Percentiles rank a stretch among this genome's conserved stretches.
phyloP scores from a whole-genome alignment of 129 eudicot species.

The Flaveria robusta region DNA sequence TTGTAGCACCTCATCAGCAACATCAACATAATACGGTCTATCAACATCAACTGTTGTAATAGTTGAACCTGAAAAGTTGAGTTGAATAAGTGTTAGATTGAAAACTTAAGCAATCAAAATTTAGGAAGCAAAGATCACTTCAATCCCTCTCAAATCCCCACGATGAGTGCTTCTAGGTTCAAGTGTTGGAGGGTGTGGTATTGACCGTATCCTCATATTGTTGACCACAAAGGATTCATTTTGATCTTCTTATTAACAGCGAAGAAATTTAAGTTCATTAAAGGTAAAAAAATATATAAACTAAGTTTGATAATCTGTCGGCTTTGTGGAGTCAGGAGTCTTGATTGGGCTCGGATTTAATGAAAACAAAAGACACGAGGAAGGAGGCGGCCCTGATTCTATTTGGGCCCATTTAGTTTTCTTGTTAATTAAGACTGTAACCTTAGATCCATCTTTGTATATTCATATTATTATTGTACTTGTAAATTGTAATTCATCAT shows the following conservation, averaged over 20 bases:
- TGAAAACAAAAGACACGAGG: too few relatives aligned
- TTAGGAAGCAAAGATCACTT: not conserved
- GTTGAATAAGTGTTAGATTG: not conserved
- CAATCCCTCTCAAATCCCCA: not conserved
- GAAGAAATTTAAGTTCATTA: not conserved
- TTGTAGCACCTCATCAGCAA: slow-evolving; percentile 48
- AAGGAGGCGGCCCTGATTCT: too few relatives aligned
- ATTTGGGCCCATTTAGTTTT: too few relatives aligned
- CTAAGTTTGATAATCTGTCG: not conserved
- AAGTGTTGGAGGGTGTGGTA: not conserved
- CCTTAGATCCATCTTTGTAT: too few relatives aligned
- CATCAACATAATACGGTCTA: slow-evolving; percentile 59
- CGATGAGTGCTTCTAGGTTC: not conserved
- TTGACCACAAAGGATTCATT: not conserved
- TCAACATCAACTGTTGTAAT: slow-evolving; percentile 37
- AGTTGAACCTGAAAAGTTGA: slow-evolving; percentile 29
- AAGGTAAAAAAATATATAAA: not conserved
- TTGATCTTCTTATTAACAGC: not conserved
- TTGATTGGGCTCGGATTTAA: too few relatives aligned
- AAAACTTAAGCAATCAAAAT: not conserved
- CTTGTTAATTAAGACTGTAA: too few relatives aligned
- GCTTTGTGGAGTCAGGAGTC: not conserved
- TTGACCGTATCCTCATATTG: not conserved
- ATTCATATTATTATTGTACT: too few relatives aligned
- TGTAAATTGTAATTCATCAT: too few relatives aligned